A percentile compares a stretch with the other conserved stretches of the same genome.
These are phyloP conservation scores for Hanseniaspora hatyaiensis DNA, from an alignment of 805 yeast genomes.

Conservation along the genomic window DNA sequence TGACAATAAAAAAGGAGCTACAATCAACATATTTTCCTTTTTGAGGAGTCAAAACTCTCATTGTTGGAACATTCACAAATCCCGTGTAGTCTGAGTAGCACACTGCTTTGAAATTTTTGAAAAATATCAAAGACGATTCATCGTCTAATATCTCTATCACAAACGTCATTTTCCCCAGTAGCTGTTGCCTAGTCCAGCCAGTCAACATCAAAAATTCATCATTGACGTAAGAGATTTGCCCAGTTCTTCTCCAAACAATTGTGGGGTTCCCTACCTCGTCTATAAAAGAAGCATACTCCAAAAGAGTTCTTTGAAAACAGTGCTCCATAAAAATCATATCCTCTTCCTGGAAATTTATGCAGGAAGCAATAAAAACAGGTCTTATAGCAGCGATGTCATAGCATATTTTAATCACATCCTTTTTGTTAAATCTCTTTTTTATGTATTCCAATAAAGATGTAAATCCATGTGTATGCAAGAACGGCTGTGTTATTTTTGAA, in stretches of 20 bases:
- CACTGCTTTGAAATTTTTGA: conserved; percentile 67
- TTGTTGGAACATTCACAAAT: conserved; percentile 75
- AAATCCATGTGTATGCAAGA: conserved; percentile 81
- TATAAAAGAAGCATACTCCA: conserved; percentile 80
- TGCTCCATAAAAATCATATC: conserved; percentile 93
- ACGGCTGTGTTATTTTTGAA: conserved; percentile 61
- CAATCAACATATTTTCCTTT: conserved; percentile 48
- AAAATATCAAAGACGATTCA: conserved; percentile 73
- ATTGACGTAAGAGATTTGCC: conserved; percentile 91
- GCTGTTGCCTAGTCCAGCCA: conserved; percentile 71
- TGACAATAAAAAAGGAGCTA: conserved; percentile 82
- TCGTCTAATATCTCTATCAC: conserved; percentile 79
- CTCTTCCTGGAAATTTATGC: conserved; percentile 75
- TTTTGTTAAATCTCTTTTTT: conserved; percentile 54
- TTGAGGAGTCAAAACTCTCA: conserved; percentile 59
- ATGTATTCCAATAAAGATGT: conserved; percentile 69
- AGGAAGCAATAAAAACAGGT: conserved; percentile 87
- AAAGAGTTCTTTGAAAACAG: conserved; percentile 81
- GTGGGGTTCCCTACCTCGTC: conserved; percentile 86
- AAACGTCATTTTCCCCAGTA: conserved; percentile 57
- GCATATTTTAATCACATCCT: conserved; percentile 68
- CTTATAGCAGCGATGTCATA: conserved; percentile 80
- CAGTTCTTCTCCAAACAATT: conserved; percentile 88
- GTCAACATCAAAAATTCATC: conserved; percentile 82
- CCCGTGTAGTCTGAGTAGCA: conserved; percentile 89